phyloP scores from a whole-genome alignment of 164 flowering plant genomes.

The Taxillus chinensis region DNA sequence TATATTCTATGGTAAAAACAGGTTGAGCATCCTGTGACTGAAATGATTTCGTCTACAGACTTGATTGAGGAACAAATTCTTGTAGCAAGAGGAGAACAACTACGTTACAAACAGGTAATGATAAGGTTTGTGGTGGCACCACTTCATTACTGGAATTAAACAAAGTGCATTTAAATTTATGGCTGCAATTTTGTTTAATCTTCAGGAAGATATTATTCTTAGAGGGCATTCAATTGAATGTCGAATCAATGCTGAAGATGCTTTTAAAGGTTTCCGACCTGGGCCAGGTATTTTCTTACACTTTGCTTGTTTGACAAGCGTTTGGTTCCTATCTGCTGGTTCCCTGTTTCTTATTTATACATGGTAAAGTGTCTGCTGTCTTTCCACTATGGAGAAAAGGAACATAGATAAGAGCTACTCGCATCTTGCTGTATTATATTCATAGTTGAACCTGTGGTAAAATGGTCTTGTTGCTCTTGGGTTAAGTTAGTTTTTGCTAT shows the following conservation, averaged over 20 bases:
- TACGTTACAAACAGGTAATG: slow-evolving; percentile 72
- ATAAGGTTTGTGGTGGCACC: neutral
- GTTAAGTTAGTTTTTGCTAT: no score
- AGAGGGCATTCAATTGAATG: slow-evolving; percentile 98
- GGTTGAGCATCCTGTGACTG: slow-evolving; percentile 99
- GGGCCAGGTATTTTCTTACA: slow-evolving; percentile 68
- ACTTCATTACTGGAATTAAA: neutral
- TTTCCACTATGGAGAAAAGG: no score
- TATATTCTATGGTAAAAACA: slow-evolving; percentile 9
- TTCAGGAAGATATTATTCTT: slow-evolving; percentile 92
- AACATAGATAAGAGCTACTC: no score
- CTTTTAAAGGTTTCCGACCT: slow-evolving; percentile 89
- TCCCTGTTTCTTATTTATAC: neutral
- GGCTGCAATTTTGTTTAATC: slow-evolving; percentile 2
- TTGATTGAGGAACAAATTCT: slow-evolving; percentile 97
- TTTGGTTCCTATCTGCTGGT: neutral
- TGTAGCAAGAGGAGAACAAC: slow-evolving; percentile 88
- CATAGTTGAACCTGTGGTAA: no score
- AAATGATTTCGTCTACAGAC: slow-evolving; percentile 93
- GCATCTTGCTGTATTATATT: no score
- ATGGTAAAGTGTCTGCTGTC: no score
- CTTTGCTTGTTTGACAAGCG: neutral
- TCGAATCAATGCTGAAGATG: slow-evolving; percentile 98
- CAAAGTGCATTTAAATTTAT: neutral
- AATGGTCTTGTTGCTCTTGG: no score